Base-by-base conservation (phyloP, 495 filamentous ascomycete species). In the Aspergillus taichungensis region DNA sequence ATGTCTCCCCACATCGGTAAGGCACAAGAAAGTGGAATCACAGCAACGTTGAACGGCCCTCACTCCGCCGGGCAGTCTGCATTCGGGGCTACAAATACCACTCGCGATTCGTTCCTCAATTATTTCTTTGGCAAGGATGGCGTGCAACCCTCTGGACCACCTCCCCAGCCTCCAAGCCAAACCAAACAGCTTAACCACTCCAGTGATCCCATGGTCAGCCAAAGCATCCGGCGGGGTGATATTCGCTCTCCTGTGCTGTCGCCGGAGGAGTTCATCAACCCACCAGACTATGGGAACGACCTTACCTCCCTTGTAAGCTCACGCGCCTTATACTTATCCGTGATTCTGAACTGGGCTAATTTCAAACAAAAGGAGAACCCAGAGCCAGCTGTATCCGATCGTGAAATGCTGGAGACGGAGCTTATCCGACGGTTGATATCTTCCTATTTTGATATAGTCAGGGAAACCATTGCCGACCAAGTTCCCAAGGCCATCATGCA, bases 401-500 rank as follows among this genome's bases (percentile, higher is more conserved):
- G 94, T 38, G 92, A 98, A 70, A 80, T 91, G 27, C 83, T 98
- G 72, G 92, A 98, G 65, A 95, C 92, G 6, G 92, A 98, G 65
- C 78, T 98, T 18, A 98, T 98, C 59, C 87, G 91, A 30, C 85
- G 90, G 30, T 75, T 98, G 30, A 98, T 98, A 54, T 90, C 85
- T 42, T 95, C 88, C 1, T 98, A 98, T 64, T 98, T 98, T 74
- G 90, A 94, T 57, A 98, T 98, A 52, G 92, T 98, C 8, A 85
- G 92, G 42, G 92, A 98, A 60, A 88, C 86, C 32, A 95, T 96
- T 53, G 91, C 91, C 18, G 92, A 98, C 57, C 91, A 97, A 64
- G 94, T 98, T 13, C 92, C 92, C 38, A 98, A 98, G 69, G 92
- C 92, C 1, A 84, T 98, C 54, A 98, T 98, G 92, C 92, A 98